Percentiles rank a stretch among this genome's conserved stretches.
These are phyloP conservation scores for Acidiella bohemica DNA, from an alignment of 495 filamentous ascomycete species.

Conservation along the genomic window DNA sequence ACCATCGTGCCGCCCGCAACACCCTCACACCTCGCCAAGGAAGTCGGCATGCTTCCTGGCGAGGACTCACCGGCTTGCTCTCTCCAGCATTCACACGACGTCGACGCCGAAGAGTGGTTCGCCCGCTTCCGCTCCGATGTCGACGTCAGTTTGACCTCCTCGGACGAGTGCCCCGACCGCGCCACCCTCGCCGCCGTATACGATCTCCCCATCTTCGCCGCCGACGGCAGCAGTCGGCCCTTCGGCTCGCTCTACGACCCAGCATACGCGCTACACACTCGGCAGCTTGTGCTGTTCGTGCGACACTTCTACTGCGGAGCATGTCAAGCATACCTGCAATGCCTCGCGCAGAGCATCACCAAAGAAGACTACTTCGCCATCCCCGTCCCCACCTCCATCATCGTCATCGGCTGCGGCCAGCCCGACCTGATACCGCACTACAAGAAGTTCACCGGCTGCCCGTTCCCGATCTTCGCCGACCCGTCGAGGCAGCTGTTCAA, in stretches of 20 bases:
- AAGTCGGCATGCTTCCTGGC: not conserved
- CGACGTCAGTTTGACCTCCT: not conserved
- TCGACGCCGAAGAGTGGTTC: conserved; percentile 14
- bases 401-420: conserved; percentile 68
- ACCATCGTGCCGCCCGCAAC: not conserved
- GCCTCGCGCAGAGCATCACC: conserved; percentile 15
- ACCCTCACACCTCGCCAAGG: not conserved
- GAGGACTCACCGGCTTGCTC: not conserved
- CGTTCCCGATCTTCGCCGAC: conserved; percentile 74
- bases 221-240: conserved; percentile 43
- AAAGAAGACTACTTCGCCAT: conserved; percentile 61
- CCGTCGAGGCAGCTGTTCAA: conserved; percentile 56
- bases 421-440: conserved; percentile 60
- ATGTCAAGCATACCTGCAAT: conserved; percentile 28
- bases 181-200: conserved; percentile 19
- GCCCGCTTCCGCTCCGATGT: conserved; percentile 8
- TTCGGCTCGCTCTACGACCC: conserved; percentile 55
- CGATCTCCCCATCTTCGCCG: conserved; percentile 49
- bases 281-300: conserved; percentile 64
- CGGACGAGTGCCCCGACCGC: conserved; percentile 15
- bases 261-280: conserved; percentile 36
- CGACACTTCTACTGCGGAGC: conserved; percentile 86
- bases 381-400: conserved; percentile 53
- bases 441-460: conserved; percentile 44
- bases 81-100: not conserved